These are phyloP conservation scores for Ustilago xerochloae DNA, from an alignment of 1,284 basidiomycete species.

Conservation along the genomic window DNA sequence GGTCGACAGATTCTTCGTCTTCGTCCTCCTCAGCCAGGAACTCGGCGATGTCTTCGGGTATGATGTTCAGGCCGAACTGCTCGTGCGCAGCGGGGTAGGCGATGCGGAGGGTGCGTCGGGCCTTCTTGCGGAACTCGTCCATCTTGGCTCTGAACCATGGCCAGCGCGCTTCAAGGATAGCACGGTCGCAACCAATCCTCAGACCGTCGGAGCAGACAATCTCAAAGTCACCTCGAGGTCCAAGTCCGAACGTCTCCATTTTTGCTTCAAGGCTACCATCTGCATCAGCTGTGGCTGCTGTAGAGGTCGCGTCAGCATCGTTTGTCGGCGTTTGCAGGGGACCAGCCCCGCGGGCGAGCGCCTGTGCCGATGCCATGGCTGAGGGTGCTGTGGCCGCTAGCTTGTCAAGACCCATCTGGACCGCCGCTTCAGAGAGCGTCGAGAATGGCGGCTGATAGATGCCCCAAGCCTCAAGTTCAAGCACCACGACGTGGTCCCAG, in stretches of 20 bases:
- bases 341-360: slow-evolving; percentile 13
- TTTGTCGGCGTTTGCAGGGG: neutral
- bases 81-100: slow-evolving; percentile 27
- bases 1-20: slow-evolving; percentile 36
- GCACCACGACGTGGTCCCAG: slow-evolving; percentile 60
- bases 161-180: slow-evolving; percentile 86
- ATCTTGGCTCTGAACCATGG: slow-evolving; percentile 86
- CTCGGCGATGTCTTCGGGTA: slow-evolving; percentile 45
- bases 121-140: slow-evolving; percentile 52
- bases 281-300: neutral
- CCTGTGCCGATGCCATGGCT: slow-evolving; percentile 26
- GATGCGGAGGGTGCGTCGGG: slow-evolving; percentile 38
- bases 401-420: slow-evolving; percentile 57
- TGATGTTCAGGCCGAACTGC: slow-evolving; percentile 30
- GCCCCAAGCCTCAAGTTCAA: slow-evolving; percentile 64
- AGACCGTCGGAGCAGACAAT: slow-evolving; percentile 89
- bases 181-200: slow-evolving; percentile 81
- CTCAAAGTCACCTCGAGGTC: slow-evolving; percentile 78
- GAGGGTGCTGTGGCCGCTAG: slow-evolving; percentile 47
- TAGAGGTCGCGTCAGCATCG: neutral
- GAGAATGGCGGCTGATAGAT: slow-evolving; percentile 59
- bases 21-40: slow-evolving; percentile 45
- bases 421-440: slow-evolving; percentile 38
- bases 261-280: slow-evolving; percentile 7
- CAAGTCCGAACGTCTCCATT: slow-evolving; percentile 28